Evolutionary conservation across 352 stramenopile species (phyloP), one percentile per base, ranked within the genome.

Genomic region (Plasmopara halstedii): DNA sequence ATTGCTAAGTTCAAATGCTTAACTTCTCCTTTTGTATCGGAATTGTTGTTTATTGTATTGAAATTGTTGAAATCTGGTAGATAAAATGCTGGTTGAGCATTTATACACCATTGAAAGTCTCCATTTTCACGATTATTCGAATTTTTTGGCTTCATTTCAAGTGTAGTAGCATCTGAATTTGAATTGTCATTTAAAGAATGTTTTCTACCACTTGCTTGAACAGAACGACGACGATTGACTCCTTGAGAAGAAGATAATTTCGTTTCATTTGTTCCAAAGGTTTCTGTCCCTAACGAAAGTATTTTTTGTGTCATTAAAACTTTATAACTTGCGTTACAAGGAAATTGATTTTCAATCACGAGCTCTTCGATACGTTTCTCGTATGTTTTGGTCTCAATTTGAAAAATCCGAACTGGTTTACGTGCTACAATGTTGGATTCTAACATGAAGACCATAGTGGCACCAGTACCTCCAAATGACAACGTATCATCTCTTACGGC

Each of bases 371-470:
- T 25, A 14, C 79, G 82, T 27, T 78, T 81, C 46, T 95, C 83
- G 61, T 95, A 96, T 25, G 66, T 70, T 25, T 70, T 74, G 0
- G 69, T 66, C 18, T 96, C 80, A 2, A 88, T 64, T 46, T 91
- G 73, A 34, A 95, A 75, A n/a, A 89, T 66, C 0, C 80, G 70
- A 22, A 95, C 71, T 0, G 88, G 83, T 40, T 84, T 77, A 2
- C 85, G 57, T 1, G 73, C 67, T 1, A 83, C 62, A 22, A 97
- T 87, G 42, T 87, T 84, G 0, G 76, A 93, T 33, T 85, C 78
- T 1, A 97, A 62, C 0, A 88, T n/a, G 37, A 97, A 97, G 6
- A 96, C 86, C 75, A 97, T 94, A 2, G 85, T 92, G 8, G 82
- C 73, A 1, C 76, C 74, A 14, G 11, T 42, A 22, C 48, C 57